Evolutionary conservation across 1,139 yeast species (phyloP).

Genomic region (Debaryomyces robertsiae): DNA sequence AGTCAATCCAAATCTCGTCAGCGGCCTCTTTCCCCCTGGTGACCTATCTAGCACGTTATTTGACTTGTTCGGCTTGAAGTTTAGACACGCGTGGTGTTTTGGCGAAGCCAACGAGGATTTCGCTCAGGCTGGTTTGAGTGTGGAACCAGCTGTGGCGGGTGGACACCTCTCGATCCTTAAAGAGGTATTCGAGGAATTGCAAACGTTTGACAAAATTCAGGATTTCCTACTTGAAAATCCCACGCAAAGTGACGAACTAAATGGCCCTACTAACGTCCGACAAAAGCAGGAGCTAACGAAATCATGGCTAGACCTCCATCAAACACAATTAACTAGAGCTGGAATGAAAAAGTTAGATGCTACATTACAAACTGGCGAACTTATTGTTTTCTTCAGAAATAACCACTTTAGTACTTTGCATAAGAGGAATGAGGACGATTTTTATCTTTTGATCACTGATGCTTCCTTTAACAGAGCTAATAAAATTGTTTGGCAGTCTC

Average conservation of each 20-base stretch:
- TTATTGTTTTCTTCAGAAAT: slow-evolving; percentile 76
- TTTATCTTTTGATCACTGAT: slow-evolving; percentile 73
- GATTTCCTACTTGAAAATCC: slow-evolving; percentile 29
- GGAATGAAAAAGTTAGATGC: slow-evolving; percentile 57
- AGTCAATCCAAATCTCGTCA: slow-evolving; percentile 66
- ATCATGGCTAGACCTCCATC: slow-evolving; percentile 52
- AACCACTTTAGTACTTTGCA: slow-evolving; percentile 79
- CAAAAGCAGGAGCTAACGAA: slow-evolving; percentile 23
- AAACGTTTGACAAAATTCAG: slow-evolving; percentile 50
- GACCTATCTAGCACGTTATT: slow-evolving; percentile 42
- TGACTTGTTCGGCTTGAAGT: slow-evolving; percentile 38
- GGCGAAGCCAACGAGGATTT: slow-evolving; percentile 15
- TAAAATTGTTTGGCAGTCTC: slow-evolving; percentile 74
- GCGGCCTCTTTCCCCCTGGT: slow-evolving; percentile 58
- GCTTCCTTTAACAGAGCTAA: slow-evolving; percentile 52
- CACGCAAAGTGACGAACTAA: slow-evolving; percentile 14
- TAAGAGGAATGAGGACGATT: slow-evolving; percentile 50
- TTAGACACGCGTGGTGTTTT: slow-evolving; percentile 57
- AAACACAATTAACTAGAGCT: slow-evolving; percentile 68
- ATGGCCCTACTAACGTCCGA: slow-evolving; percentile 9
- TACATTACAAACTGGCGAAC: slow-evolving; percentile 38
- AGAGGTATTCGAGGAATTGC: slow-evolving; percentile 28
- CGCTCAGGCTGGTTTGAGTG: slow-evolving; percentile 13
- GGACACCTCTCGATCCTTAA: no score
- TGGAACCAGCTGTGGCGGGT: slow-evolving; percentile 5